Conservation (phyloP, 1,284 basidiomycete species). For the Tilletia caries region DNA sequence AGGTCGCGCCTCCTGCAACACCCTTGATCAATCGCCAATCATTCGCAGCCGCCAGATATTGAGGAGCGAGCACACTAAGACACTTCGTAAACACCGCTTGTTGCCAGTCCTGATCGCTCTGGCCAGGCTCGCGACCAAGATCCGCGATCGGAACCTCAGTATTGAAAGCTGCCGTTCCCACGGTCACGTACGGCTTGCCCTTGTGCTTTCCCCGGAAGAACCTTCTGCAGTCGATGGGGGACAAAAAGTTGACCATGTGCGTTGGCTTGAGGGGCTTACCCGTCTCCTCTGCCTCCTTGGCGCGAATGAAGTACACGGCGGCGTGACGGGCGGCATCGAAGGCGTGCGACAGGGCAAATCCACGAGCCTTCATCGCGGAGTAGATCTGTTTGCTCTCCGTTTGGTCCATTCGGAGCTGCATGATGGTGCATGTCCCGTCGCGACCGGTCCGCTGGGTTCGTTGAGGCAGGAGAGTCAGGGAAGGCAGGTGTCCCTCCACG, state of each 20-base stretch:
- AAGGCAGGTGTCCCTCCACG: neutral
- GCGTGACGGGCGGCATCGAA: conserved; percentile 11
- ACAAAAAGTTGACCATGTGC: conserved; percentile 17
- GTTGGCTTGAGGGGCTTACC: conserved; percentile 2
- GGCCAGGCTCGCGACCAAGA: neutral
- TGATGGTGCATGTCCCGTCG: neutral
- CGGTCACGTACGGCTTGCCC: conserved; percentile 9
- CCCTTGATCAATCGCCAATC: conserved; percentile 7
- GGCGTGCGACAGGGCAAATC: neutral
- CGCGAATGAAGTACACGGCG: conserved; percentile 10
- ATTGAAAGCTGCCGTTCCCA: conserved; percentile 9
- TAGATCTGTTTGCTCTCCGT: conserved; percentile 11
- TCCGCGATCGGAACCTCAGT: neutral
- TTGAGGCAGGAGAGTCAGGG: conserved; percentile 3
- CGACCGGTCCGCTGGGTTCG: neutral
- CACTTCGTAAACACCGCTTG: neutral
- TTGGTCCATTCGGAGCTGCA: neutral
- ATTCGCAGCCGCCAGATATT: conserved; percentile 3
- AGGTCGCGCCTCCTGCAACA: neutral
- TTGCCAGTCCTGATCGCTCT: conserved; percentile 5
- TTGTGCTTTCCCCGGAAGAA: conserved; percentile 5
- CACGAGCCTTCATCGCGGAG: neutral
- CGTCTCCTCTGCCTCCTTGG: neutral
- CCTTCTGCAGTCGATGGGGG: conserved; percentile 8
- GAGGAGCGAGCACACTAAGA: neutral